phyloP scores from a whole-genome alignment of 1,139 yeast species.

The Taphrina confusa region DNA sequence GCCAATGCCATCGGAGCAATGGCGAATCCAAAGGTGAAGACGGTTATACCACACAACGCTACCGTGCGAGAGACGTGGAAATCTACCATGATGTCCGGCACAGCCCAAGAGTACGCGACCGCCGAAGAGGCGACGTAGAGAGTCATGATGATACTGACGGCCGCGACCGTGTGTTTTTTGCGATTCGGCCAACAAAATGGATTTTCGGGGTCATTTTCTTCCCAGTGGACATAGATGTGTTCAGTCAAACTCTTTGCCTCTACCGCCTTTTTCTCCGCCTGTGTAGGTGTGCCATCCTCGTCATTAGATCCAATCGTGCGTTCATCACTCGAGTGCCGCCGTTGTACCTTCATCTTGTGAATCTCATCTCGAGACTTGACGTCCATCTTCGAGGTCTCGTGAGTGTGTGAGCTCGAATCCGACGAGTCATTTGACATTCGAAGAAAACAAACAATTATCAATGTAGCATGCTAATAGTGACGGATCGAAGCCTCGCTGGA shows the following conservation, averaged over 20 bases:
- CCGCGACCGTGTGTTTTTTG: slow-evolving; percentile 22
- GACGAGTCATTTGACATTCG: too few species aligned
- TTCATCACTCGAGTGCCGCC: too few species aligned
- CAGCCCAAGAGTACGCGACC: slow-evolving; percentile 25
- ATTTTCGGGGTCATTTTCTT: slow-evolving; percentile 28
- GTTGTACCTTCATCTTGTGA: too few species aligned
- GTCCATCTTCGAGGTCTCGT: too few species aligned
- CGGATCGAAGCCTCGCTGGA: too few species aligned
- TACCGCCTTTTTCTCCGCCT: background rate
- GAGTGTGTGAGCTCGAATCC: too few species aligned
- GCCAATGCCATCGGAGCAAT: slow-evolving; percentile 76
- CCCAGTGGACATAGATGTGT: slow-evolving; percentile 33
- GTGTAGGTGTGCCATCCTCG: background rate
- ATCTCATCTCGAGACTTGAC: too few species aligned
- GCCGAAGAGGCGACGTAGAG: slow-evolving; percentile 27
- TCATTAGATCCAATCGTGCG: slow-evolving; percentile 2
- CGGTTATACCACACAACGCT: slow-evolving; percentile 27
- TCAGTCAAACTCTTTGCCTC: background rate
- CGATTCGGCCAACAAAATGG: slow-evolving; percentile 32
- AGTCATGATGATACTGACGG: slow-evolving; percentile 19
- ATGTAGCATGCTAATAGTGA: too few species aligned
- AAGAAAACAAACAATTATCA: too few species aligned
- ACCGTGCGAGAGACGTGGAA: slow-evolving; percentile 33
- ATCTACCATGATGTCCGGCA: slow-evolving; percentile 10
- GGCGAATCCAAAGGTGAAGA: slow-evolving; percentile 43